Percentiles rank a stretch among this genome's conserved stretches.
Evolutionary conservation across 2,329 filamentous ascomycete genomes (phyloP).

Genomic region (Fusarium vanettenii): DNA sequence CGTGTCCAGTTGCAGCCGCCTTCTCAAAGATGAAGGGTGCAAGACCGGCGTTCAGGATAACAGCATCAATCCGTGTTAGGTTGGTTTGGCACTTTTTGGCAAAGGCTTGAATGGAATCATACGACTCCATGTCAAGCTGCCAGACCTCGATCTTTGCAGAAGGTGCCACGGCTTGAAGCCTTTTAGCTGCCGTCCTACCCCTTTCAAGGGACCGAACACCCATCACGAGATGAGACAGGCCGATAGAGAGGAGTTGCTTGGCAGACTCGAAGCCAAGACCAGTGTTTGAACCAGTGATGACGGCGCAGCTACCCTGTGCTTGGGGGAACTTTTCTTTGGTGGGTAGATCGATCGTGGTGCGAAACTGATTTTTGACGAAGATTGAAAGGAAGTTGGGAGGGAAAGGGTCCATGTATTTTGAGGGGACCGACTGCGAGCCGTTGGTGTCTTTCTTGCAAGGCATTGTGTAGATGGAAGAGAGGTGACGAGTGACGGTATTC

Average conservation of each 20-base stretch:
- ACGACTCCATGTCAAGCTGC: conserved; percentile 41
- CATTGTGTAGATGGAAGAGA: conserved; percentile 12
- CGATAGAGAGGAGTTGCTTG: conserved; percentile 36
- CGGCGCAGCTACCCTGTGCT: conserved; percentile 23
- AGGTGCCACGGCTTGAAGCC: background rate
- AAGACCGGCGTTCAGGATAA: conserved; percentile 51
- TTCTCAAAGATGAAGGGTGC: conserved; percentile 25
- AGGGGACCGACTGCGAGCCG: background rate
- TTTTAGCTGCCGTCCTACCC: conserved; percentile 21
- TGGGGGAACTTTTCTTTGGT: conserved; percentile 27
- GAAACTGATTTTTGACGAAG: conserved; percentile 39
- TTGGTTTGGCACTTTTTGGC: conserved; percentile 15
- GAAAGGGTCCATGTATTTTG: conserved; percentile 16
- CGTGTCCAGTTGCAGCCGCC: conserved; percentile 41
- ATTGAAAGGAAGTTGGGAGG: conserved; percentile 12
- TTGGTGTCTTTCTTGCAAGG: background rate
- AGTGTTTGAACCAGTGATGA: conserved; percentile 43
- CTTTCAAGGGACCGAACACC: conserved; percentile 30
- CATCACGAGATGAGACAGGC: conserved; percentile 27
- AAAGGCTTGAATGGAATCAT: conserved; percentile 39
- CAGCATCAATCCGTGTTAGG: conserved; percentile 37
- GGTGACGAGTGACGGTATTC: background rate
- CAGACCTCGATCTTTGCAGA: conserved; percentile 40
- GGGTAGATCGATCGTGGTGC: conserved; percentile 34
- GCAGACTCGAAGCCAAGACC: conserved; percentile 42